Base-by-base conservation (phyloP, 805 yeast species). In the Monosporozyma solicola region DNA sequence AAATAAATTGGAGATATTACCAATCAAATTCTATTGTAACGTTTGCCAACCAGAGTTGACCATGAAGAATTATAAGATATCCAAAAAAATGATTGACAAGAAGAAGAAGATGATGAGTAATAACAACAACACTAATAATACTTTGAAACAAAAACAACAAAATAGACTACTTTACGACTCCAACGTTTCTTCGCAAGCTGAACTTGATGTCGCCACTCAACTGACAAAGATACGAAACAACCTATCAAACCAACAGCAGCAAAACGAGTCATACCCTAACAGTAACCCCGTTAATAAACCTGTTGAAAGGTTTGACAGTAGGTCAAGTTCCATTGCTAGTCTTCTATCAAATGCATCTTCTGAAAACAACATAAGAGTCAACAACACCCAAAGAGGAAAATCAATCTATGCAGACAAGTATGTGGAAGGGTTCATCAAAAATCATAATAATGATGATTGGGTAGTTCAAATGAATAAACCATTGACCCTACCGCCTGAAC, bases 11-110 rank as follows among this genome's bases (percentile, higher is more conserved):
- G 84, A 86, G 50, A 94, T 84, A 0, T 96, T 54, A 46, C 58
- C 96, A 0, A 96, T 88, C 52, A 82, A 80, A 52, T 91, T 86
- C 64, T 73, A 79, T 43, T 91, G 98, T 65, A 87, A 86, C 62
- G 74, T 75, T 49, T 91, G 98, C 71, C 84, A 83, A 54, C 79
- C 79, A n/a, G 45, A 49, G n/a, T 49, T 51, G n/a, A 13, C 52
- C 1, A 29, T 50, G 10, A 49, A 49, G 16, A 47, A 51, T 41
- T 57, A 51, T 48, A 55, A 51, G 49, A 56, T 51, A 27, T 53
- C 47, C 10, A 54, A 54, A 32, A 55, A 59, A 25, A 52, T 52
- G 16, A 55, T 51, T 27, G 52, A 51, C 29, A 59, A 56, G 48
- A 58, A 51, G n/a, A 54, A 51, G 45, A 24, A 37, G 15, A 22